Conservation (phyloP, 2,329 filamentous ascomycete species). For the Paradendryphiella salina region DNA sequence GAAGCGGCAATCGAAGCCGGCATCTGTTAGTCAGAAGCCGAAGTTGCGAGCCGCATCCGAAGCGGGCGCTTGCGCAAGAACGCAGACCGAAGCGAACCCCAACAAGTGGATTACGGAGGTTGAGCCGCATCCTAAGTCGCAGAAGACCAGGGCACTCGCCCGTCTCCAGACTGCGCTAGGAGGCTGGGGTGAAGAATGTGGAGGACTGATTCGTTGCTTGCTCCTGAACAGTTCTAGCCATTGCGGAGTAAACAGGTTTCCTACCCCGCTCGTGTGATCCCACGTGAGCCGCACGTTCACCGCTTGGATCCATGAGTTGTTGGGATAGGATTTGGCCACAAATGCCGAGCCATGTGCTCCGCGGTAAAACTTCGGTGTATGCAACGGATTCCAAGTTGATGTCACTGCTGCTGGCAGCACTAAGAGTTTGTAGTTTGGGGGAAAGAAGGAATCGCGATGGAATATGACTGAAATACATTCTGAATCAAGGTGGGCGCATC, state of each 20-base stretch:
- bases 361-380: too few relatives aligned
- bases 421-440: too few relatives aligned
- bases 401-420: too few relatives aligned
- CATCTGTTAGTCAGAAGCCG: conserved; percentile 9
- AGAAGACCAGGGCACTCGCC: neutral
- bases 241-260: neutral
- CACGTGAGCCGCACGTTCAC: too few relatives aligned
- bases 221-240: neutral
- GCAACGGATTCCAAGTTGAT: too few relatives aligned
- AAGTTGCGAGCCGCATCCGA: neutral
- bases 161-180: neutral
- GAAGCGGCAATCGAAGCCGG: conserved; percentile 2
- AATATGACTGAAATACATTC: too few relatives aligned
- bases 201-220: neutral
- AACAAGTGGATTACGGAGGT: neutral
- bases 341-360: too few relatives aligned
- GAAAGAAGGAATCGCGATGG: too few relatives aligned
- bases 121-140: conserved; percentile 8
- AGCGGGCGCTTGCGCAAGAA: conserved; percentile 3
- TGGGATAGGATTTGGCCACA: too few relatives aligned
- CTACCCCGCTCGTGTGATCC: too few relatives aligned
- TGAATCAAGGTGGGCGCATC: too few relatives aligned
- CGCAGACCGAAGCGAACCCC: neutral
- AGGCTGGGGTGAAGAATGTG: neutral
- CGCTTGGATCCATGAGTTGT: too few relatives aligned